A percentile compares a stretch with the other conserved stretches of the same genome.
These are phyloP conservation scores for Eucalyptus marginata DNA, from an alignment of 345 rosid species.

Conservation along the genomic window DNA sequence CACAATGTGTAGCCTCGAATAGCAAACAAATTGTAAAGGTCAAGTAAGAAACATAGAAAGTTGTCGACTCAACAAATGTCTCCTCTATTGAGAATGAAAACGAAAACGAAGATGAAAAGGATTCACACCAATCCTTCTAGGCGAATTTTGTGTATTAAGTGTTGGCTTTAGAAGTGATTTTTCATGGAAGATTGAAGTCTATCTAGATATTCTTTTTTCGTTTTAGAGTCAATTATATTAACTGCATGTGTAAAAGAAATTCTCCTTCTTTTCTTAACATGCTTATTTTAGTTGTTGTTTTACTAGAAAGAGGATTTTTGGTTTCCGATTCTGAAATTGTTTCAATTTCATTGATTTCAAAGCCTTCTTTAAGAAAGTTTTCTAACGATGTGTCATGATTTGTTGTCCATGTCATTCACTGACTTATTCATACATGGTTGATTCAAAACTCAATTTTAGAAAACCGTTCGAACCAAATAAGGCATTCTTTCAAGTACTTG, in stretches of 20 bases:
- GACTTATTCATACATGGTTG: neutral
- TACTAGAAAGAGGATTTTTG: too few species aligned
- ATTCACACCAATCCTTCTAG: neutral
- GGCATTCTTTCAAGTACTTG: neutral
- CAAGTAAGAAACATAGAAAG: neutral
- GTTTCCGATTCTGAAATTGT: too few species aligned
- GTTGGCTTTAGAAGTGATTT: too few species aligned
- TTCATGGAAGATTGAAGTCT: too few species aligned
- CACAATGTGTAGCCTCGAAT: neutral
- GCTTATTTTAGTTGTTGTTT: too few species aligned
- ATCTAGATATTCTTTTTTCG: too few species aligned
- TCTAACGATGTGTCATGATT: too few species aligned
- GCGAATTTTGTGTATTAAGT: neutral
- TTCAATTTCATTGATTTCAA: too few species aligned
- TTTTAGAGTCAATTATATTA: too few species aligned
- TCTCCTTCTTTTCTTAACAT: too few species aligned
- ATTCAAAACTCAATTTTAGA: neutral
- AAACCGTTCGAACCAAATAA: neutral
- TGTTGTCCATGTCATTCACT: neutral
- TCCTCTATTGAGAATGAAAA: neutral
- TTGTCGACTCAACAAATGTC: neutral
- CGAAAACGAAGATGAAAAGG: neutral
- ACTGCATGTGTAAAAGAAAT: too few species aligned
- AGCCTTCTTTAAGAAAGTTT: too few species aligned
- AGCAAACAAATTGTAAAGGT: neutral